These are phyloP conservation scores for Trichoderma hamatum DNA, from an alignment of 2,329 filamentous ascomycete species.

Conservation along the genomic window DNA sequence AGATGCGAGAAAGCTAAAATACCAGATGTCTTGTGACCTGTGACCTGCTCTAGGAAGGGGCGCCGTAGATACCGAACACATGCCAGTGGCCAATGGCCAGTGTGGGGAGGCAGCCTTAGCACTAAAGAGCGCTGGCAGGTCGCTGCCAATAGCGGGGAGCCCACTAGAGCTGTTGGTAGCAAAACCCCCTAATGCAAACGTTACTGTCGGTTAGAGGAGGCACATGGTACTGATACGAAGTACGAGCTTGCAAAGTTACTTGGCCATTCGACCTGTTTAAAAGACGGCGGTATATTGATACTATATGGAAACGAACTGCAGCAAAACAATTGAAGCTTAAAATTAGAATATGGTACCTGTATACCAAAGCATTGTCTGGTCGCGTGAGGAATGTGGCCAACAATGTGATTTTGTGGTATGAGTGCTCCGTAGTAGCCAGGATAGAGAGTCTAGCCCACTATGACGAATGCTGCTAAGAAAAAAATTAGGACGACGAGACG, in stretches of 20 bases:
- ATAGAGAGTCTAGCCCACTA: conserved; percentile 2
- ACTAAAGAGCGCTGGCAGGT: neutral
- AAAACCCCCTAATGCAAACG: conserved; percentile 9
- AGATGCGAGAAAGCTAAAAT: neutral
- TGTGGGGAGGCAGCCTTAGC: conserved; percentile 9
- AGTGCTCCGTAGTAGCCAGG: neutral
- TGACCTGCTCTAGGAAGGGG: conserved; percentile 11
- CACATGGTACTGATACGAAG: neutral
- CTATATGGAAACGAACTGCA: neutral
- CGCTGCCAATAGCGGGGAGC: conserved; percentile 19
- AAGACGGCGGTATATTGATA: neutral
- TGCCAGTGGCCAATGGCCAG: conserved; percentile 10
- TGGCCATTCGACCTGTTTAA: neutral
- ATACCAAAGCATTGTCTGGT: neutral
- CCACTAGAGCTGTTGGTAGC: conserved; percentile 11
- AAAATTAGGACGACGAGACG: neutral
- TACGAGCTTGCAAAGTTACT: neutral
- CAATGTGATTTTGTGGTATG: conserved; percentile 4
- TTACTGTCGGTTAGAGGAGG: conserved; percentile 22
- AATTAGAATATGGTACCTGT: neutral
- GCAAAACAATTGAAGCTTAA: neutral
- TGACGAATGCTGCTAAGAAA: conserved; percentile 23
- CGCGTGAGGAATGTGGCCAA: neutral
- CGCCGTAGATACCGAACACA: conserved; percentile 18
- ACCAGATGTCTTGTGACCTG: conserved; percentile 20